Conservation (phyloP, 805 yeast genomes). For the Suhomyces tanzawaensis region DNA sequence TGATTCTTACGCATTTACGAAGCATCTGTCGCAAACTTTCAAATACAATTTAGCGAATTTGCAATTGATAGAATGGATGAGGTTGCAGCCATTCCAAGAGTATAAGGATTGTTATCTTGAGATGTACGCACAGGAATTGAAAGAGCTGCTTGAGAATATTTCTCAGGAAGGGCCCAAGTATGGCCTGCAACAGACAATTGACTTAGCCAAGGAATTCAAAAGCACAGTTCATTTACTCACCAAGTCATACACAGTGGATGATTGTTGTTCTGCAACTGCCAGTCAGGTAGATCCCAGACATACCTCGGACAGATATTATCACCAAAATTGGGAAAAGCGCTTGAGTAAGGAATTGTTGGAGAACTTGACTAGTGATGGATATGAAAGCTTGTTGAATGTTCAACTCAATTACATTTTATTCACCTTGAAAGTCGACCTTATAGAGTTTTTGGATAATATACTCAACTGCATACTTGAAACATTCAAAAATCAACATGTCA, state of each 20-base stretch:
- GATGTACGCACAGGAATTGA: constrained; percentile 17
- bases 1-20: constrained; percentile 10
- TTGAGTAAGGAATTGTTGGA: constrained; percentile 25
- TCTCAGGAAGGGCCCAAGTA: neutral
- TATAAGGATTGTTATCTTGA: constrained; percentile 22
- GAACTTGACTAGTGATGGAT: constrained; percentile 21
- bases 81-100: constrained; percentile 33
- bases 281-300: neutral
- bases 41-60: constrained; percentile 20
- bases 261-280: neutral
- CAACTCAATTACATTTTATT: constrained; percentile 39
- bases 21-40: constrained; percentile 17
- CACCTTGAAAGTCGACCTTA: constrained; percentile 29
- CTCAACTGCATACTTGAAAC: constrained; percentile 7
- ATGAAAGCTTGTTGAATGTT: constrained; percentile 30
- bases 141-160: constrained; percentile 13
- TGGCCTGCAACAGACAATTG: constrained; percentile 11
- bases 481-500: neutral
- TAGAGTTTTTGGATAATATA: constrained; percentile 21
- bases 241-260: constrained; percentile 11
- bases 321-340: constrained; percentile 29
- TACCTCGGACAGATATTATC: neutral
- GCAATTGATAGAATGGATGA: constrained; percentile 39
- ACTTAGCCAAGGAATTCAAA: constrained; percentile 19
- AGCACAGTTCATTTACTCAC: constrained; percentile 20